Evolutionary conservation across 768 basidiomycete species (phyloP).

Genomic region (Flagelloscypha sp.): DNA sequence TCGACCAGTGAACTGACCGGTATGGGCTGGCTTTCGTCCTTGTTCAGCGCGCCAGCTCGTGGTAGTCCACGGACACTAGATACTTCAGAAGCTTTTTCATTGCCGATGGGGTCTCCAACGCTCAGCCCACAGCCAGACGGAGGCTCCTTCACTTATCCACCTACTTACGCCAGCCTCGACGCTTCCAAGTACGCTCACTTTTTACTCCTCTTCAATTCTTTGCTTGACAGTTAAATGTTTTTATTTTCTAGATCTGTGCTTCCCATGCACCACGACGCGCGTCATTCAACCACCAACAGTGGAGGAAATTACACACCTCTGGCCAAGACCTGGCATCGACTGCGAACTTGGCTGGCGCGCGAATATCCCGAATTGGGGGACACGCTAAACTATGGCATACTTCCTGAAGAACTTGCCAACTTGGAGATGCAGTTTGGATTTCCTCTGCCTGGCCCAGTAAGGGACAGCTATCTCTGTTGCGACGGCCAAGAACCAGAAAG

Average conservation of each 20-base stretch:
- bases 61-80: constrained; percentile 68
- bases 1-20: no score
- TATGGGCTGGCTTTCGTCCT: constrained; percentile 70
- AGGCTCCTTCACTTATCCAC: constrained; percentile 72
- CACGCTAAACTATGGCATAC: constrained; percentile 88
- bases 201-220: constrained; percentile 2
- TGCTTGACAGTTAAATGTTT: constrained; percentile 5
- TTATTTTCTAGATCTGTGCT: constrained; percentile 44
- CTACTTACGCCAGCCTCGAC: constrained; percentile 49
- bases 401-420: constrained; percentile 68
- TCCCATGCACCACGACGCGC: constrained; percentile 56
- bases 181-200: constrained; percentile 52
- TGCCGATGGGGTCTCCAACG: constrained; percentile 66
- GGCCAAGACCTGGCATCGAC: constrained; percentile 74
- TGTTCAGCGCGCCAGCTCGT: constrained; percentile 53
- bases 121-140: constrained; percentile 45
- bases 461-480: constrained; percentile 80
- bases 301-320: constrained; percentile 63
- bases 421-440: constrained; percentile 83
- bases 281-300: constrained; percentile 36
- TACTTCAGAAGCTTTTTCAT: constrained; percentile 85
- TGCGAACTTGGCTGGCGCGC: constrained; percentile 71
- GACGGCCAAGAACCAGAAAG: constrained; percentile 95
- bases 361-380: constrained; percentile 94
- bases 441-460: constrained; percentile 74